Evolutionary conservation across 495 filamentous ascomycete species (phyloP).

Genomic region (Pyrenula massariospora): DNA sequence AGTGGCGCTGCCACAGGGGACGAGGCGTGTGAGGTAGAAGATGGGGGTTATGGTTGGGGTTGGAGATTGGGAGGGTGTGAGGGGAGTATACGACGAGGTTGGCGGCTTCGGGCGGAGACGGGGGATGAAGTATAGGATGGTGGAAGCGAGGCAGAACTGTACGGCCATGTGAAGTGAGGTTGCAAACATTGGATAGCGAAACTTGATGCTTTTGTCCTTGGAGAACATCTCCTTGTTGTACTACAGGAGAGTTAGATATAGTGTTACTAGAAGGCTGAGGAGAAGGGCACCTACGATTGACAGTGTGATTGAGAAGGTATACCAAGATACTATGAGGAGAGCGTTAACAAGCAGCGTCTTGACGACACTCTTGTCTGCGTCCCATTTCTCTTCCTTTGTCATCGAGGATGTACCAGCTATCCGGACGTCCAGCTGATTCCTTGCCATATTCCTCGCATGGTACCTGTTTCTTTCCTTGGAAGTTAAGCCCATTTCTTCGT

Average conservation of each 20-base stretch:
- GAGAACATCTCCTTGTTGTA: constrained; percentile 99
- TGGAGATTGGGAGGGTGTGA: constrained; percentile 39
- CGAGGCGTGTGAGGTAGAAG: constrained; percentile 88
- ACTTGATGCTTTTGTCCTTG: constrained; percentile 53
- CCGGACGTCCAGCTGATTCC: constrained; percentile 62
- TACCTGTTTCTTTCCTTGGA: constrained; percentile 55
- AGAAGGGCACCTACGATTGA: constrained; percentile 60
- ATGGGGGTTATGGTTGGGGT: constrained; percentile 77
- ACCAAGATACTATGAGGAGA: constrained; percentile 77
- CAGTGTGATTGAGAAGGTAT: constrained; percentile 86
- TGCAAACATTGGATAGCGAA: constrained; percentile 91
- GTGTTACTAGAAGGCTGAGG: constrained; percentile 1
- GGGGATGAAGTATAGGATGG: constrained; percentile 75
- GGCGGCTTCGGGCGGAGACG: constrained; percentile 59
- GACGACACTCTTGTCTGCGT: constrained; percentile 60
- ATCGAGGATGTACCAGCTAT: constrained; percentile 37
- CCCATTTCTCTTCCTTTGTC: constrained; percentile 50
- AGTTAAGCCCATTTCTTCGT: constrained; percentile 83
- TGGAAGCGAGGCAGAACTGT: constrained; percentile 72
- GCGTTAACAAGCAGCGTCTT: constrained; percentile 59
- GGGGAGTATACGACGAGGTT: constrained; percentile 31
- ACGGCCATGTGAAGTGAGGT: constrained; percentile 94
- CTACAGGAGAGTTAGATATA: constrained; percentile 24
- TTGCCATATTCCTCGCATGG: constrained; percentile 49
- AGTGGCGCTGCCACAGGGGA: constrained; percentile 85